Evolutionary conservation across 2,329 filamentous ascomycete genomes (phyloP), one percentile per base, ranked within the genome.

Genomic region (Fonsecaea nubica): DNA sequence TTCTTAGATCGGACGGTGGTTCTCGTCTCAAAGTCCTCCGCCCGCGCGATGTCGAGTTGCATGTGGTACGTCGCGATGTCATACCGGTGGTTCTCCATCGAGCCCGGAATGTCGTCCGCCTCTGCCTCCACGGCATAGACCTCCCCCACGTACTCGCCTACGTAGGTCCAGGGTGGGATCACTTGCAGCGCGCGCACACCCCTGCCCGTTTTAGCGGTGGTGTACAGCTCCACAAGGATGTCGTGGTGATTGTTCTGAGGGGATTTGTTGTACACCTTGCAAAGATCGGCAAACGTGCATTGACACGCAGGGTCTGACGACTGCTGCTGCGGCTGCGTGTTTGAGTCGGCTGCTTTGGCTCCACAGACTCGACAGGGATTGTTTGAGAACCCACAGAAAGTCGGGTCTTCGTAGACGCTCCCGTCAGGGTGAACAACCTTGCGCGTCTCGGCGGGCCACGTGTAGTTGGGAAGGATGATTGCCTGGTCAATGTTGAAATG

Each of bases 131-230:
- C 35, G 13, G 70, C 66, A 30, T 68, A 66, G 35, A 72, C 63
- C 55, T 72, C 70, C 21, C 71, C 71, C n/a, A 68, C 21, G 62
- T 71, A 73, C 18, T 67, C 60, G 48, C 66, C 70, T 7, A 73
- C 25, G 35, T 61, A 55, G 9, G 33, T 52, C 9, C 56, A 53
- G 5, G 8, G 35, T 2, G 15, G 52, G n/a, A 73, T 66, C 12
- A 55, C 15, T 58, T 71, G 66, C 13, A 72, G 63, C 6, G 68
- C 63, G 21, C 69, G 66, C 2, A 73, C 63, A 18, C 70, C 70
- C 4, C 36, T 58, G 12, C 71, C 71, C 21, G 36, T 45, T 3
- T 50, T 18, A 6, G 38, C 30, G 12, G 69, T 66, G 12, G 60
- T 62, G 21, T 68, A 58, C 15, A 71, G 18, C 42, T 71, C 69